Base-by-base conservation (phyloP, 1,139 yeast genomes). In the Nakaseomyces delphensis region DNA sequence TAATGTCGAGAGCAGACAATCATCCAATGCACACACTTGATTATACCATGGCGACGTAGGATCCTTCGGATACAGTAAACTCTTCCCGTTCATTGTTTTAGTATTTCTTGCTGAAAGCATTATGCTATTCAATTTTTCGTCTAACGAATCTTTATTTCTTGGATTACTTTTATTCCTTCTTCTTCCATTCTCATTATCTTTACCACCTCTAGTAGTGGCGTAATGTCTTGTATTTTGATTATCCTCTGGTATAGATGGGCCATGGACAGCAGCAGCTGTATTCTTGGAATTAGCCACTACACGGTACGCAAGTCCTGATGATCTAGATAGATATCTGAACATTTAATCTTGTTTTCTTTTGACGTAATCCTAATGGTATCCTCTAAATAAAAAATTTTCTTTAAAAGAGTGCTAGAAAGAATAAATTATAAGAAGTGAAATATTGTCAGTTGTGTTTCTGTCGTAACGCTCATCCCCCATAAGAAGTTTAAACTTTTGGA, bases 1-100 rank as follows among this genome's bases (percentile, higher is more conserved):
- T 40, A 55, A 45, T 9, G 68, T 64, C 38, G 63, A 65, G 5
- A 64, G 48, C 7, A 71, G 61, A 48, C 68, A 67, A 44, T 71
- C 74, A 47, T 70, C 75, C 50, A 71, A 71, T 3, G 75, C 73
- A 38, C 64, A 49, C 6, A 66, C 52, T 44, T 67, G 65, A 45
- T 64, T 62, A 40, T 53, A 64, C 64, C 63, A 65, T n/a, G 71
- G 70, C 1, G 68, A 64, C 27, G 44, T 36, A 10, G 45, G 38
- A 32, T 36, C 40, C 21, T 16, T 21, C 4, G 37, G 37, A 21
- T n/a, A 33, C 23, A 11, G 4, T 8, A 31, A 5, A 9, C n/a
- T 33, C 20, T 11, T 20, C 10, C 27, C 21, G 19, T 14, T 25
- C 9, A 18, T 21, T 15, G 16, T 3, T 24, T 9, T 13, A 4